Conservation (phyloP, 2,329 filamentous ascomycete genomes). For the Cercospora sesami region DNA sequence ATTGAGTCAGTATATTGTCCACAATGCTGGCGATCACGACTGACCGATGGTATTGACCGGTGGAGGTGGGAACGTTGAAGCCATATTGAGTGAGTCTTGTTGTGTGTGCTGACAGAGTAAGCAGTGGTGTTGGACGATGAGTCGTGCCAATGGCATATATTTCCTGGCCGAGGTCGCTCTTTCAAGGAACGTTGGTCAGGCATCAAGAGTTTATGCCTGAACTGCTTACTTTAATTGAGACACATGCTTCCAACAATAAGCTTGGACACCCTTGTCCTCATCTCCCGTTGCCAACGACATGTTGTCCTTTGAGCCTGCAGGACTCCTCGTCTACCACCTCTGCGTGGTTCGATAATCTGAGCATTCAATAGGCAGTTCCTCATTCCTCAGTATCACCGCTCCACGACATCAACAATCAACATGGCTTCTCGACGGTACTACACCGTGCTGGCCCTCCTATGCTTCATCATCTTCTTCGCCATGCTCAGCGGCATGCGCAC, state of each 20-base stretch:
- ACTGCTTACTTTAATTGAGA: background rate
- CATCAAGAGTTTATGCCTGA: background rate
- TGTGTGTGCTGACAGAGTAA: background rate
- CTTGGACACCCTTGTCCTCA: background rate
- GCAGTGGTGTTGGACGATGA: background rate
- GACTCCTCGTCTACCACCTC: background rate
- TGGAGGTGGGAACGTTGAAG: constrained; percentile 66
- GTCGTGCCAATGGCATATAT: constrained; percentile 9
- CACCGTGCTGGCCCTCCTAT: constrained; percentile 14
- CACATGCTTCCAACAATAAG: background rate
- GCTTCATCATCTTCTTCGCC: constrained; percentile 50
- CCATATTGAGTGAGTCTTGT: constrained; percentile 27
- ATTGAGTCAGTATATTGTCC: constrained; percentile 18
- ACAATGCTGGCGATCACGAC: background rate
- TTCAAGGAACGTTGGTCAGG: background rate
- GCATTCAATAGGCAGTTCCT: background rate
- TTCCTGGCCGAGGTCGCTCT: constrained; percentile 14
- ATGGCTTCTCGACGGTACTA: constrained; percentile 15
- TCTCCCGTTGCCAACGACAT: background rate
- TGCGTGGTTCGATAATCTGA: background rate
- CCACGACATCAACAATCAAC: background rate
- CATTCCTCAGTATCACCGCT: background rate
- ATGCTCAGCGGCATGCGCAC: constrained; percentile 22
- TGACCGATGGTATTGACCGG: constrained; percentile 72
- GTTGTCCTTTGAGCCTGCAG: background rate